Percentiles rank a stretch among this genome's conserved stretches.
phyloP scores from a whole-genome alignment of 2,329 filamentous ascomycete genomes.

The Graphilbum fragrans region DNA sequence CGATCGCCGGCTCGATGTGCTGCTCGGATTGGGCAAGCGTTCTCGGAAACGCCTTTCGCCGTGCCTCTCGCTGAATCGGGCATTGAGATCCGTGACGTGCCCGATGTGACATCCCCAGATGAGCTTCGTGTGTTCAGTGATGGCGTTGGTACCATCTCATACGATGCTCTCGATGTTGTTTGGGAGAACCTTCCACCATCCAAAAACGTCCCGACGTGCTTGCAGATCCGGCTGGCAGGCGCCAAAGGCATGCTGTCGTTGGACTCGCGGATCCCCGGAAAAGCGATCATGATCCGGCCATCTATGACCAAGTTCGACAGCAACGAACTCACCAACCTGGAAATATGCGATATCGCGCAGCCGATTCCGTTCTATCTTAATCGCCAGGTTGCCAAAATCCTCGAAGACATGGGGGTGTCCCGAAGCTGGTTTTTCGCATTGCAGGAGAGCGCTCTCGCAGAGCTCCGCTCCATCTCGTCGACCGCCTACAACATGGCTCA shows the following conservation, averaged over 20 bases:
- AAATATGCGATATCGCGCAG: constrained; percentile 59
- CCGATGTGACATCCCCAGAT: constrained; percentile 37
- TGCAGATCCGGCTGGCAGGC: constrained; percentile 64
- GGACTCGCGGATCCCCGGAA: constrained; percentile 46
- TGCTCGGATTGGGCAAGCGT: constrained; percentile 53
- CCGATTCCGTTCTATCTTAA: constrained; percentile 63
- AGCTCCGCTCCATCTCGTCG: constrained; percentile 46
- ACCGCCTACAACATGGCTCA: constrained; percentile 48
- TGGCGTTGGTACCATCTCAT: constrained; percentile 65
- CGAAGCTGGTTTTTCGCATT: constrained; percentile 48
- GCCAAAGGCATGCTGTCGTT: constrained; percentile 70
- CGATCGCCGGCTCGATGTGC: constrained; percentile 42
- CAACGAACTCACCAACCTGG: constrained; percentile 40
- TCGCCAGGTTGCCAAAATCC: constrained; percentile 70
- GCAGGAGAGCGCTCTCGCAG: constrained; percentile 49
- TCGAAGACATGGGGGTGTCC: constrained; percentile 62
- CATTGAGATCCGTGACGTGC: constrained; percentile 23
- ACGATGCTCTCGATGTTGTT: constrained; percentile 43
- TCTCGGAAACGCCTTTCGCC: constrained; percentile 60
- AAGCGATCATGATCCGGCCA: constrained; percentile 46
- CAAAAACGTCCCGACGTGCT: constrained; percentile 44
- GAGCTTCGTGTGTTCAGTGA: constrained; percentile 59
- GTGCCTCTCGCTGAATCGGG: constrained; percentile 31
- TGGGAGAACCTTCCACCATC: constrained; percentile 39
- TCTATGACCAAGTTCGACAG: constrained; percentile 75